phyloP scores from a whole-genome alignment of 805 yeast species.

The Yamadazyma sp. region DNA sequence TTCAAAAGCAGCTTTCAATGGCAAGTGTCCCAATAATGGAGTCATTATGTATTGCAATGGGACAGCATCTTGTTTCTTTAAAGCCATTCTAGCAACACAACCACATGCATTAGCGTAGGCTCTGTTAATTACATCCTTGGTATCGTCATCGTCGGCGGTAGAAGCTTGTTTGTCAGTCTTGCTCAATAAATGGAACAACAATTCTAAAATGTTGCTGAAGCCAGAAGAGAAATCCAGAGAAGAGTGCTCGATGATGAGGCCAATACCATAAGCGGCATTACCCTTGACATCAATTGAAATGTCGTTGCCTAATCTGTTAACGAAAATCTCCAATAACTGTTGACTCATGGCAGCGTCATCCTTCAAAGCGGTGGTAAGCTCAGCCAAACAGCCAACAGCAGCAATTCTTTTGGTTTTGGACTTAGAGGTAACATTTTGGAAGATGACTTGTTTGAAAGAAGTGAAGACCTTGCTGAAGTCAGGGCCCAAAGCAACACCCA shows the following conservation, averaged over 20 bases:
- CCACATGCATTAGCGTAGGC: slow-evolving; percentile 95
- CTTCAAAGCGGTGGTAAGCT: slow-evolving; percentile 76
- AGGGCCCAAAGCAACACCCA: slow-evolving; percentile 73
- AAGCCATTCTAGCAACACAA: slow-evolving; percentile 89
- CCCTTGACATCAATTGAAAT: slow-evolving; percentile 87
- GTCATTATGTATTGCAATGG: slow-evolving; percentile 73
- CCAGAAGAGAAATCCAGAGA: slow-evolving; percentile 59
- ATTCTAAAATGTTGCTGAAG: slow-evolving; percentile 70
- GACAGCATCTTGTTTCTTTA: slow-evolving; percentile 67
- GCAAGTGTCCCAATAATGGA: slow-evolving; percentile 78
- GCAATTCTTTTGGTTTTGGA: slow-evolving; percentile 72
- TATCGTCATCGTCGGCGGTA: slow-evolving; percentile 52
- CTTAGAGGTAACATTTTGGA: slow-evolving; percentile 54
- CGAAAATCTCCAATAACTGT: slow-evolving; percentile 69
- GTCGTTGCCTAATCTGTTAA: slow-evolving; percentile 67
- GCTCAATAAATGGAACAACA: slow-evolving; percentile 76
- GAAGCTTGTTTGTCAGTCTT: slow-evolving; percentile 59
- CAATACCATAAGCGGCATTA: slow-evolving; percentile 95
- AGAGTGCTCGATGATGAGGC: slow-evolving; percentile 61
- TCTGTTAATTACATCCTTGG: slow-evolving; percentile 76
- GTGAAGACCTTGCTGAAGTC: slow-evolving; percentile 75
- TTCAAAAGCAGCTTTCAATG: slow-evolving; percentile 84
- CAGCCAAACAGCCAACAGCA: slow-evolving; percentile 89
- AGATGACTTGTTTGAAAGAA: slow-evolving; percentile 65
- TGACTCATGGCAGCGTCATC: slow-evolving; percentile 62